Conservation (phyloP, 2,329 filamentous ascomycete species). For the Colletotrichum chrysophilum region DNA sequence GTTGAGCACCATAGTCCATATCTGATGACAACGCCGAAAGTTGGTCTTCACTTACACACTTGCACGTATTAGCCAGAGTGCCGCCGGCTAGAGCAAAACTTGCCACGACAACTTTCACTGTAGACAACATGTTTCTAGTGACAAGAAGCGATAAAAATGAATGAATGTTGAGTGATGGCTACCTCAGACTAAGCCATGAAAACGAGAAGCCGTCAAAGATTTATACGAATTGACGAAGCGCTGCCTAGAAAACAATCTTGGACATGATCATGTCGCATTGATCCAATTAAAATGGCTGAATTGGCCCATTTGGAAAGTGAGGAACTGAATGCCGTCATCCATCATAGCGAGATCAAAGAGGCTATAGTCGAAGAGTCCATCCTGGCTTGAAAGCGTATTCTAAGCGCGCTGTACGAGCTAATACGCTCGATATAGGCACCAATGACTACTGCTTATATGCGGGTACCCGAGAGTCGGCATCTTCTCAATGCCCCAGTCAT, state of each 20-base stretch:
- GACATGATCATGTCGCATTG: neutral
- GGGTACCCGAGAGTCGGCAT: neutral
- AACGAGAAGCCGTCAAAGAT: neutral
- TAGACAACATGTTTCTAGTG: neutral
- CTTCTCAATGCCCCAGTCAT: neutral
- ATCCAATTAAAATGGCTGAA: neutral
- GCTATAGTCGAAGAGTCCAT: neutral
- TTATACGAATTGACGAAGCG: neutral
- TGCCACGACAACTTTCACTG: neutral
- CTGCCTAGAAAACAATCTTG: neutral
- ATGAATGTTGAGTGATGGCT: neutral
- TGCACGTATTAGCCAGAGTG: neutral
- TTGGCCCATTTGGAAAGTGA: neutral
- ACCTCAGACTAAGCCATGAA: neutral
- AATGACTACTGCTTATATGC: neutral
- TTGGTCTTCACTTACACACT: neutral
- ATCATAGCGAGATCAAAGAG: neutral
- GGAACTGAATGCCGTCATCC: neutral
- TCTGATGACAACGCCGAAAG: neutral
- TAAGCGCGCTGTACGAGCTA: neutral
- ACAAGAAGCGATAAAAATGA: neutral
- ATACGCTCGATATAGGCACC: neutral
- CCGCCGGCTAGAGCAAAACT: neutral
- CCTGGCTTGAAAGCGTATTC: neutral
- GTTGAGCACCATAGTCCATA: neutral